Percentiles rank a stretch among this genome's conserved stretches.
Conservation (phyloP, 805 yeast genomes). For the Starmerella sp. region DNA sequence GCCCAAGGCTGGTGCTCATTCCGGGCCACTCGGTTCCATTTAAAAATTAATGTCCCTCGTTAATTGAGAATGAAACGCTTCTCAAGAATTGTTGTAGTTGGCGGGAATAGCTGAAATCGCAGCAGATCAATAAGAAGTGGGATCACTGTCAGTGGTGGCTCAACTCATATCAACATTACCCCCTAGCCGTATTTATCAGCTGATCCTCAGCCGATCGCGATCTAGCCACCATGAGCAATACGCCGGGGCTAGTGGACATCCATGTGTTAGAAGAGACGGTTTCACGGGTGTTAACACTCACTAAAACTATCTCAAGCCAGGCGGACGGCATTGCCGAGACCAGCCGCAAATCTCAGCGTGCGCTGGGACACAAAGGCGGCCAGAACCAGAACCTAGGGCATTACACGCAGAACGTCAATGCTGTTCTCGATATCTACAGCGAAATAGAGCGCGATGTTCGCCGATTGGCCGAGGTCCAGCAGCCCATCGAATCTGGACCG, state of each 20-base stretch:
- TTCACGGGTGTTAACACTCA: conserved; percentile 44
- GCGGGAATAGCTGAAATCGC: too few species aligned
- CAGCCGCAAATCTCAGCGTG: conserved; percentile 45
- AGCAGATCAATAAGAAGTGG: too few species aligned
- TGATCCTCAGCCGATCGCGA: not conserved
- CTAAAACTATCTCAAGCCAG: conserved; percentile 44
- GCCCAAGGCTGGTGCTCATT: too few species aligned
- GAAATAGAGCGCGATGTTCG: conserved; percentile 34
- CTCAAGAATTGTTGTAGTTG: too few species aligned
- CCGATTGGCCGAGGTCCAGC: conserved; percentile 21
- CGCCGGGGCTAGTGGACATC: conserved; percentile 38
- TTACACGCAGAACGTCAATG: conserved; percentile 19
- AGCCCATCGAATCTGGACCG: conserved; percentile 17
- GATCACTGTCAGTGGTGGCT: too few species aligned
- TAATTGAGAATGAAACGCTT: too few species aligned
- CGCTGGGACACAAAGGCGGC: conserved; percentile 61
- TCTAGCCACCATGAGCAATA: conserved; percentile 5
- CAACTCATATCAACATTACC: too few species aligned
- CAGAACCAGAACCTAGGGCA: conserved; percentile 41
- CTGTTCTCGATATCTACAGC: conserved; percentile 24
- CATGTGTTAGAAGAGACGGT: conserved; percentile 70
- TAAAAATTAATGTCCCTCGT: too few species aligned
- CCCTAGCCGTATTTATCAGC: not conserved
- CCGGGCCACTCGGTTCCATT: too few species aligned
- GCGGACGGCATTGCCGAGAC: conserved; percentile 42